Base-by-base conservation (phyloP, 441 rosid species). In the Raphanus hybrid region DNA sequence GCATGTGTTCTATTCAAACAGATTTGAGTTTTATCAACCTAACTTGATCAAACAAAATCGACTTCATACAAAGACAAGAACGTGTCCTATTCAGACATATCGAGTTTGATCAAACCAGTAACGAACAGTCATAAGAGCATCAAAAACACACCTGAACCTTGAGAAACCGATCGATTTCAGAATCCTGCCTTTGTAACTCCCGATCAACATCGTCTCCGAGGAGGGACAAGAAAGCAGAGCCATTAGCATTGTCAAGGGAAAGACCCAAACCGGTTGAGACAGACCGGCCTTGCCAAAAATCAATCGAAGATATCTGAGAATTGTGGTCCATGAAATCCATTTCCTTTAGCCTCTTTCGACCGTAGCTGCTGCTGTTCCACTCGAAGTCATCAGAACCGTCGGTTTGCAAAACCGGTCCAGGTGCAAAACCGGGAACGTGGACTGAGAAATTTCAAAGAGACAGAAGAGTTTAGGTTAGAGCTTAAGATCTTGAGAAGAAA, bases 241-340 rank as follows among this genome's bases (percentile, higher is more conserved):
- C 92, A 71, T 87, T 83, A 1, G 83, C 77, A 80, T 90, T 91
- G 71, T 90, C 92, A 34, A 94, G 91, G 3, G 98, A 94, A 67
- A 94, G 82, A 48, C 96, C 96, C 71, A 94, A 83, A 29, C 98
- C 98, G 26, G 97, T 91, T 5, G 98, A 94, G 50, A 94, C 95
- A 0, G 97, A 86, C 62, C 82, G 87, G 3, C 83, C 59, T 83
- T 84, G 95, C 78, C 92, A 76, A 85, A 90, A 83, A 83, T 94
- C 97, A 76, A 90, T 80, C 0, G 97, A 91, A 32, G 97, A 87
- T 59, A 92, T 82, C 82, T 87, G 97, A 0, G 95, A 94, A 80
- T 86, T 86, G 77, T 86, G 91, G 64, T 90, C 94, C 76, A 90
- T 81, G 71, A 94, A 89, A 64, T 94, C 97, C 65, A 85, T 89